Evolutionary conservation across 768 basidiomycete species (phyloP).

Genomic region (Botryobasidium botryosum): DNA sequence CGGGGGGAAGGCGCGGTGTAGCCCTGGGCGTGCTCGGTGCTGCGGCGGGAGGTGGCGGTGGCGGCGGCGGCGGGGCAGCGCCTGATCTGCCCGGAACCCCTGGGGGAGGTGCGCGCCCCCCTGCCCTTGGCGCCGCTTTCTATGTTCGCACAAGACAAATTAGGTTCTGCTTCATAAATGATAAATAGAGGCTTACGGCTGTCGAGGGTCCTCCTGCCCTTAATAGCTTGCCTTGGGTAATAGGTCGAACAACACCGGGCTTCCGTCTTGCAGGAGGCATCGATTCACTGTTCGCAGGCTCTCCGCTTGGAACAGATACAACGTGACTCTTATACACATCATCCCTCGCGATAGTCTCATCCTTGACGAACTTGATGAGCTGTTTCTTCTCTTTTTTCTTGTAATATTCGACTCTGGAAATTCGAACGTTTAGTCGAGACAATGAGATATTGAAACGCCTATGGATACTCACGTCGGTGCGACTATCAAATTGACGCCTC

Average conservation of each 20-base stretch:
- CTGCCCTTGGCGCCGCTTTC: no score
- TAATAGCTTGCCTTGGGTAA: slow-evolving; percentile 69
- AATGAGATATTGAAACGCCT: not conserved
- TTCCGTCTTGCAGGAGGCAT: slow-evolving; percentile 76
- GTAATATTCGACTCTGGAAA: slow-evolving; percentile 63
- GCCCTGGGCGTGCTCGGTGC: slow-evolving; percentile 1
- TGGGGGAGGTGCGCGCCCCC: no score
- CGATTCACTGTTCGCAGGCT: slow-evolving; percentile 65
- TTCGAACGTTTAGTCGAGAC: no score
- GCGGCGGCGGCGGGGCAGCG: no score
- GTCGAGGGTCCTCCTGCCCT: slow-evolving; percentile 55
- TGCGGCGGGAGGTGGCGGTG: slow-evolving; percentile 13
- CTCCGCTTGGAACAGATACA: slow-evolving; percentile 77
- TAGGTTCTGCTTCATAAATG: not conserved
- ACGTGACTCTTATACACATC: slow-evolving; percentile 89
- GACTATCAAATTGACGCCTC: slow-evolving; percentile 52
- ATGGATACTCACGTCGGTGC: slow-evolving; percentile 47
- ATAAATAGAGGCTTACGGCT: slow-evolving; percentile 8
- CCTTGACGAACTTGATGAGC: slow-evolving; percentile 73
- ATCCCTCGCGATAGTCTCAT: slow-evolving; percentile 61
- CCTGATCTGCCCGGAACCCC: no score
- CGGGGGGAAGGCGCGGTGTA: no score
- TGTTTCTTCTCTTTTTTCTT: slow-evolving; percentile 97
- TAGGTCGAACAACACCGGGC: slow-evolving; percentile 67
- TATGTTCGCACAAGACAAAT: slow-evolving; percentile 16